These are phyloP conservation scores for Astrothelium macrocarpum DNA, from an alignment of 495 filamentous ascomycete genomes.

Conservation along the genomic window DNA sequence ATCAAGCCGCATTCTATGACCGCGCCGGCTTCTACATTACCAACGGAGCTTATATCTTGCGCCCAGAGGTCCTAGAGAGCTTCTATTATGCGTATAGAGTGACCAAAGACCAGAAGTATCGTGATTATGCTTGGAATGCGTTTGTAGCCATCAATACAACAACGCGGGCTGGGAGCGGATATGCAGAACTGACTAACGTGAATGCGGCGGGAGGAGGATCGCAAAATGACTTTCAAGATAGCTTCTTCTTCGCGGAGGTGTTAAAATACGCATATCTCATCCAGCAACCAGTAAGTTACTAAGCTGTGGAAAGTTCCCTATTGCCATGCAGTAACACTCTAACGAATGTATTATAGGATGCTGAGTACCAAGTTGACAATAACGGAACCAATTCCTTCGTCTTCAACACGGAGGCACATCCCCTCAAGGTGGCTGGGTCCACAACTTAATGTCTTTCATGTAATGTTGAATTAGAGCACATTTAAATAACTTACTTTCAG, in stretches of 20 bases:
- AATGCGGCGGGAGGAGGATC: constrained; percentile 51
- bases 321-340: neutral
- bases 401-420: constrained; percentile 81
- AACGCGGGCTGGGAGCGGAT: constrained; percentile 56
- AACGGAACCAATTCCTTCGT: constrained; percentile 55
- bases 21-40: constrained; percentile 65
- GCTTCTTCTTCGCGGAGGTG: constrained; percentile 85
- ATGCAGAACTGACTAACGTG: constrained; percentile 56
- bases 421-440: constrained; percentile 44
- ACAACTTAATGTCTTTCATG: neutral
- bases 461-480: neutral
- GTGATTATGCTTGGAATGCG: constrained; percentile 68
- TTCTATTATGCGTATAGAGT: constrained; percentile 81
- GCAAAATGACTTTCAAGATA: constrained; percentile 66
- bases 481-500: no score
- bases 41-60: constrained; percentile 53
- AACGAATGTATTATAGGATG: constrained; percentile 33
- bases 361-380: constrained; percentile 55
- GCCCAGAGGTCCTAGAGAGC: constrained; percentile 80
- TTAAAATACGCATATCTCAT: constrained; percentile 77
- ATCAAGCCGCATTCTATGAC: constrained; percentile 50
- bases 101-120: constrained; percentile 52
- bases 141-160: constrained; percentile 61
- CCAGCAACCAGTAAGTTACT: constrained; percentile 38
- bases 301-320: neutral